Evolutionary conservation across 2,329 filamentous ascomycete genomes (phyloP).

Genomic region (Cladophialophora psammophila): DNA sequence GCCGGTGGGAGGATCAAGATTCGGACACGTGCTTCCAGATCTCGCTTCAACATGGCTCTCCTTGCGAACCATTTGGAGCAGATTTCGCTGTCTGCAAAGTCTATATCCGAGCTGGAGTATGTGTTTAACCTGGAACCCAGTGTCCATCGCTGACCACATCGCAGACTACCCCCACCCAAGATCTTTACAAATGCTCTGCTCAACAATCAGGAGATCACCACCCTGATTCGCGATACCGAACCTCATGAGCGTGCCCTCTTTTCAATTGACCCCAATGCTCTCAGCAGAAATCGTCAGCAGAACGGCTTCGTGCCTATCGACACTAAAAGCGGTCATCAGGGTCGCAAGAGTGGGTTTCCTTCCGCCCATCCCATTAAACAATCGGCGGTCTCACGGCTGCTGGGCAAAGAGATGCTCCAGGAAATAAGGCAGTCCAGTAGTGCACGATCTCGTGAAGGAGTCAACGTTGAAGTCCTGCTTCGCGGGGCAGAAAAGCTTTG

Average conservation of each 20-base stretch:
- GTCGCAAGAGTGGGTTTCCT: conserved; percentile 50
- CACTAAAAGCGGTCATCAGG: conserved; percentile 16
- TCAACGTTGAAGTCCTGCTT: conserved; percentile 86
- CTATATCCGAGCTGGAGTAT: conserved; percentile 77
- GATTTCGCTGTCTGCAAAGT: conserved; percentile 76
- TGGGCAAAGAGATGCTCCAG: conserved; percentile 86
- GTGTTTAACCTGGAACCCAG: conserved; percentile 43
- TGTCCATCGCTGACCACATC: conserved; percentile 27
- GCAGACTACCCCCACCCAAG: conserved; percentile 85
- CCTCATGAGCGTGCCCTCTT: conserved; percentile 93
- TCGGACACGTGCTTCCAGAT: conserved; percentile 18
- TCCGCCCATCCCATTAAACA: conserved; percentile 70
- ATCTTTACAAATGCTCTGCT: conserved; percentile 95
- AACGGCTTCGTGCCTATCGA: conserved; percentile 5
- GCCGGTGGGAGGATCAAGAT: conserved; percentile 6
- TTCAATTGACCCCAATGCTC: conserved; percentile 77
- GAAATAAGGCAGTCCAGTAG: conserved; percentile 71
- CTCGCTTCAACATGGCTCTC: conserved; percentile 65
- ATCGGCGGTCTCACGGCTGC: conserved; percentile 83
- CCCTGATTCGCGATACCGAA: conserved; percentile 93
- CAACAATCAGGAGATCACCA: conserved; percentile 87
- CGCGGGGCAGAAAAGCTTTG: conserved; percentile 89
- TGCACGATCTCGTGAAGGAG: conserved; percentile 66
- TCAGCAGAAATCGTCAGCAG: conserved; percentile 48
- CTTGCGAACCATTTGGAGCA: conserved; percentile 77